phyloP scores from a whole-genome alignment of 495 filamentous ascomycete genomes.

The Extremus antarcticus region DNA sequence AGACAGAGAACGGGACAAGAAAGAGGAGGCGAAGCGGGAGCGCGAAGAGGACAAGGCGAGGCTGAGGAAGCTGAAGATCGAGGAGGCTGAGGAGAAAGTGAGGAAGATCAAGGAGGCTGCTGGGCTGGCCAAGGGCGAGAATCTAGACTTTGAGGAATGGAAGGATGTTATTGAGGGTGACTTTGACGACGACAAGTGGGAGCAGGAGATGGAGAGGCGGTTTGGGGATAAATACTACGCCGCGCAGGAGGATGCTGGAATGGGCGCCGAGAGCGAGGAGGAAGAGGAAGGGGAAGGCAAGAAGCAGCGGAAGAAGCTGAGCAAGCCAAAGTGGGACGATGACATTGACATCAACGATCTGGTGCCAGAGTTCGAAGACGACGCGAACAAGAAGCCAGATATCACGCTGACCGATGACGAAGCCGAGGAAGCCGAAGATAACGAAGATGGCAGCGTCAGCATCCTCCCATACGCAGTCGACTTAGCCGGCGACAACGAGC shows the following conservation, averaged over 20 bases:
- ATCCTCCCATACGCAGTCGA: neutral
- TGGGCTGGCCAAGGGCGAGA: constrained; percentile 52
- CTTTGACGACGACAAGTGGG: constrained; percentile 81
- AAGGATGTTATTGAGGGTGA: constrained; percentile 67
- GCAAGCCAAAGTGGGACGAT: constrained; percentile 93
- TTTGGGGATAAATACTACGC: constrained; percentile 89
- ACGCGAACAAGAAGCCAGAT: constrained; percentile 37
- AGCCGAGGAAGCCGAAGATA: constrained; percentile 29
- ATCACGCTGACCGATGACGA: constrained; percentile 43
- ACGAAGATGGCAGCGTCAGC: constrained; percentile 5
- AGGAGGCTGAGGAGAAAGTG: constrained; percentile 75
- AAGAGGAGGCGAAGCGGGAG: constrained; percentile 65
- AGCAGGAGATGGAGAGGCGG: constrained; percentile 69
- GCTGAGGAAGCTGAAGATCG: constrained; percentile 73
- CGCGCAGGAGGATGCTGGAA: constrained; percentile 6
- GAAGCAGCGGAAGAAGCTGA: constrained; percentile 51
- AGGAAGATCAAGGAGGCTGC: constrained; percentile 76
- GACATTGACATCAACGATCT: constrained; percentile 95
- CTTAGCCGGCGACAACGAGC: neutral
- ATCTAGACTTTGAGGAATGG: constrained; percentile 68
- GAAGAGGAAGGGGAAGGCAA: constrained; percentile 34
- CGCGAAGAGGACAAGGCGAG: constrained; percentile 72
- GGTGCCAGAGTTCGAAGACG: constrained; percentile 68
- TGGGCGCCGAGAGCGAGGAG: constrained; percentile 35
- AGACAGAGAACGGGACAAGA: constrained; percentile 62